phyloP scores from a whole-genome alignment of 2,329 filamentous ascomycete species.

The Fusarium torulosum region DNA sequence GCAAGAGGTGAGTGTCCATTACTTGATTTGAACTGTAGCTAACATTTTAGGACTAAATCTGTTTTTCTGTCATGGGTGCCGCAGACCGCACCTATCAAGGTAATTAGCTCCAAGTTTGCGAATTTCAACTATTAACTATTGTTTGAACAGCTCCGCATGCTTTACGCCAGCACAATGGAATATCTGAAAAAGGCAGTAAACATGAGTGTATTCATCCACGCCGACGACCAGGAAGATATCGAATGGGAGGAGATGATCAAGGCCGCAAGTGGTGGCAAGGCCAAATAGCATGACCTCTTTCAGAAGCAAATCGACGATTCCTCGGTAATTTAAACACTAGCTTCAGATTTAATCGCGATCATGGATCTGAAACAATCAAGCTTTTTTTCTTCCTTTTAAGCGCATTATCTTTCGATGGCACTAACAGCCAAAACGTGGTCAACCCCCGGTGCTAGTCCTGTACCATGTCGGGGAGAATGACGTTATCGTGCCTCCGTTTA shows the following conservation, averaged over 20 bases:
- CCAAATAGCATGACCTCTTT: background rate
- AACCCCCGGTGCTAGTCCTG: conserved; percentile 34
- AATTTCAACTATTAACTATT: background rate
- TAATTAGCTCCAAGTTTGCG: background rate
- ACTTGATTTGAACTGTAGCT: fast-evolving
- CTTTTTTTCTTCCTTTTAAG: background rate
- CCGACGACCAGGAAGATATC: conserved; percentile 29
- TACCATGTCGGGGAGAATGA: conserved; percentile 31
- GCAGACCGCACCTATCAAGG: conserved; percentile 28
- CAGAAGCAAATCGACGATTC: background rate
- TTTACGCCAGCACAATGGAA: conserved; percentile 42
- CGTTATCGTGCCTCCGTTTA: conserved; percentile 24
- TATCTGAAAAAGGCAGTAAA: conserved; percentile 38
- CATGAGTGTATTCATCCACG: conserved; percentile 33
- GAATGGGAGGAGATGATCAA: conserved; percentile 29
- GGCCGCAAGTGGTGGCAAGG: conserved; percentile 26
- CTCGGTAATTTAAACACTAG: background rate
- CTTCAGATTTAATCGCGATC: background rate
- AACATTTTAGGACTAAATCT: conserved; percentile 19
- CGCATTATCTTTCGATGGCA: conserved; percentile 2
- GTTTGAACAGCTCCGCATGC: conserved; percentile 32
- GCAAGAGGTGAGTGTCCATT: conserved; percentile 14
- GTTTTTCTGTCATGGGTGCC: conserved; percentile 43
- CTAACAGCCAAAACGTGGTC: conserved; percentile 26
- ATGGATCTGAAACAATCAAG: conserved; percentile 31